phyloP scores from a whole-genome alignment of 192 early-diverging fungal species.

The Coemansia sp. region DNA sequence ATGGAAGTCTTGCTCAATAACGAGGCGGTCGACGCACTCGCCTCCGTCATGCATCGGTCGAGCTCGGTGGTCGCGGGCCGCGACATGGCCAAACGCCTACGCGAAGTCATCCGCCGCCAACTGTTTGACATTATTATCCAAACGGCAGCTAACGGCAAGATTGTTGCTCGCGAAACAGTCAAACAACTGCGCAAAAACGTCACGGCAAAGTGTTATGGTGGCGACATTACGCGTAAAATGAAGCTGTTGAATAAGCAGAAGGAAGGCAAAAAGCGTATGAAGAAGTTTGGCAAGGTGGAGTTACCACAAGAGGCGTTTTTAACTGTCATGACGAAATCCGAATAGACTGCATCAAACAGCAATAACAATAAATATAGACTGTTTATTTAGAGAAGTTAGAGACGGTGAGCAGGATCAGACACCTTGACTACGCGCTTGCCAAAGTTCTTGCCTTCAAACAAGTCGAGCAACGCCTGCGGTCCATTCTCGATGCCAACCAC shows the following conservation, averaged over 20 bases:
- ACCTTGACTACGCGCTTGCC: conserved; percentile 65
- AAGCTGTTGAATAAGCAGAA: conserved; percentile 94
- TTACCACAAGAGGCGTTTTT: conserved; percentile 91
- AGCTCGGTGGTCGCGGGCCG: conserved; percentile 71
- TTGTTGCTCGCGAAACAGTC: conserved; percentile 86
- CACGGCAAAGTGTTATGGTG: conserved; percentile 96
- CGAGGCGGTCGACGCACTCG: conserved; percentile 89
- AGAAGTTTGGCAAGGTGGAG: conserved; percentile 83
- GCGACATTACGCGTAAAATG: conserved; percentile 96
- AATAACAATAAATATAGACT: neutral
- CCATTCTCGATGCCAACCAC: conserved; percentile 68
- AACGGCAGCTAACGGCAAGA: conserved; percentile 75
- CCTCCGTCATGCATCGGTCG: conserved; percentile 80
- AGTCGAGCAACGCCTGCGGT: conserved; percentile 61
- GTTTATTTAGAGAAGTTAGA: conserved; percentile 9
- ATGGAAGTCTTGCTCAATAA: conserved; percentile 89
- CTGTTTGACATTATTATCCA: conserved; percentile 95
- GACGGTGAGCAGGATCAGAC: conserved; percentile 9
- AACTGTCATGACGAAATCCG: conserved; percentile 28
- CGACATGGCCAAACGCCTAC: conserved; percentile 80
- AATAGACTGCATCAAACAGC: neutral
- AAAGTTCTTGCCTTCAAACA: conserved; percentile 70
- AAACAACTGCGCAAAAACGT: conserved; percentile 91
- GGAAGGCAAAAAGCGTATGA: conserved; percentile 96
- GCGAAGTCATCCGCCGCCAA: conserved; percentile 81